A percentile compares a stretch with the other conserved stretches of the same genome.
Conservation (phyloP, 2,329 filamentous ascomycete genomes). For the Fusarium camptoceras region DNA sequence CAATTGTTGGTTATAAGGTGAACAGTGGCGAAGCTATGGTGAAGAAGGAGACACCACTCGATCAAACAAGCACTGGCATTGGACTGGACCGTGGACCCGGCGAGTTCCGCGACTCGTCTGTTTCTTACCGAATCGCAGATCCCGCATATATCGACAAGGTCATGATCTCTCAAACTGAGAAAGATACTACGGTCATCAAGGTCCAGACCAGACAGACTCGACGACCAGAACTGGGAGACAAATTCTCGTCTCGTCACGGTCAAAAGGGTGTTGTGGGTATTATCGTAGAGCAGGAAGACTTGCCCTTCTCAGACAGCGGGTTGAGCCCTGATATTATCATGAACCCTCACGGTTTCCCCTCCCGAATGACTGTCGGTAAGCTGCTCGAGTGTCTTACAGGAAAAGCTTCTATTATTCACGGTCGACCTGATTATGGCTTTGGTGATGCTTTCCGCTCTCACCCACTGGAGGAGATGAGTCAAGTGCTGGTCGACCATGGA, state of each 20-base stretch:
- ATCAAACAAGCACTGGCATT: conserved; percentile 78
- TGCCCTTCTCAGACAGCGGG: conserved; percentile 93
- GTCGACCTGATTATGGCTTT: conserved; percentile 86
- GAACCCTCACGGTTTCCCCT: conserved; percentile 99
- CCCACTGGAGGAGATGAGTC: conserved; percentile 88
- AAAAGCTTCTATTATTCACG: conserved; percentile 89
- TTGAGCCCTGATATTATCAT: conserved; percentile 99
- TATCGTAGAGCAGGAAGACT: conserved; percentile 95
- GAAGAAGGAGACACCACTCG: conserved; percentile 87
- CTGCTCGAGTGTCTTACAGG: conserved; percentile 94
- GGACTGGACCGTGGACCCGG: conserved; percentile 73
- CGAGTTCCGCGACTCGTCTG: conserved; percentile 74
- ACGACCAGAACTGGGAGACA: conserved; percentile 94
- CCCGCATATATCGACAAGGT: conserved; percentile 95
- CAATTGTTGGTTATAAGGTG: conserved; percentile 85
- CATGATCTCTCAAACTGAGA: conserved; percentile 89
- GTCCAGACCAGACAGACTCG: conserved; percentile 96
- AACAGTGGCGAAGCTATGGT: conserved; percentile 86
- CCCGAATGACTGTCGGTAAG: conserved; percentile 99
- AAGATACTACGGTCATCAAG: conserved; percentile 88
- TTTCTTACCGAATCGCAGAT: conserved; percentile 86
- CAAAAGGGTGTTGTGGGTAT: conserved; percentile 98
- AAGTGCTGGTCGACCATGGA: conserved; percentile 84
- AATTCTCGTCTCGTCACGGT: conserved; percentile 97
- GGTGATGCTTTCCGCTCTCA: conserved; percentile 84